phyloP scores from a whole-genome alignment of 2,329 filamentous ascomycete species.

The Tetracladium maxilliforme region DNA sequence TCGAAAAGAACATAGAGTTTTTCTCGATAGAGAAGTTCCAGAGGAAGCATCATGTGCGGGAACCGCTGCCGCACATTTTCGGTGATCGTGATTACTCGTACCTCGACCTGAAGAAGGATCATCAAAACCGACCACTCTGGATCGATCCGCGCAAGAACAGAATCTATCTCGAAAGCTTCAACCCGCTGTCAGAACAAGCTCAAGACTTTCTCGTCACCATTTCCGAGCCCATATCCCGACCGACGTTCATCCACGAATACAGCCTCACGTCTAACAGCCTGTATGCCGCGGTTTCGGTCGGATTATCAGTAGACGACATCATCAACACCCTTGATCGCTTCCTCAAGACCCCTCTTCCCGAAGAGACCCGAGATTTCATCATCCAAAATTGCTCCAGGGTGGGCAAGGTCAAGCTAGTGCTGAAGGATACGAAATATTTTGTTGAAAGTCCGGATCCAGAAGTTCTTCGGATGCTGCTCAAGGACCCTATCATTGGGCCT shows the following conservation, averaged over 20 bases:
- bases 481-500: constrained; percentile 68
- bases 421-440: constrained; percentile 90
- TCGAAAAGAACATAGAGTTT: constrained; percentile 43
- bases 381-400: constrained; percentile 69
- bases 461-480: constrained; percentile 74
- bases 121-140: constrained; percentile 82
- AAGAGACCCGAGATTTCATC: constrained; percentile 67
- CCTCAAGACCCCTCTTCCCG: constrained; percentile 75
- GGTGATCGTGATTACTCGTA: constrained; percentile 56
- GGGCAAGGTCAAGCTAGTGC: constrained; percentile 86
- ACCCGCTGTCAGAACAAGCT: constrained; percentile 69
- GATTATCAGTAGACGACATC: constrained; percentile 79
- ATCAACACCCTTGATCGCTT: constrained; percentile 78
- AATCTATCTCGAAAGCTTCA: constrained; percentile 91
- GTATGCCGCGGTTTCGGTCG: constrained; percentile 90
- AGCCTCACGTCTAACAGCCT: constrained; percentile 81
- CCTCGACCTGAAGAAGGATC: constrained; percentile 72
- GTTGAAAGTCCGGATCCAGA: constrained; percentile 82
- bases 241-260: constrained; percentile 88
- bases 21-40: constrained; percentile 27
- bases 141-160: constrained; percentile 77
- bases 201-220: constrained; percentile 95
- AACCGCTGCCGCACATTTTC: constrained; percentile 17
- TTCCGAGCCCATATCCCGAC: constrained; percentile 80
- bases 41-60: constrained; percentile 8